Percentiles rank a stretch among this genome's conserved stretches.
Evolutionary conservation across 345 rosid species (phyloP).

Genomic region (Aethionema arabicum): DNA sequence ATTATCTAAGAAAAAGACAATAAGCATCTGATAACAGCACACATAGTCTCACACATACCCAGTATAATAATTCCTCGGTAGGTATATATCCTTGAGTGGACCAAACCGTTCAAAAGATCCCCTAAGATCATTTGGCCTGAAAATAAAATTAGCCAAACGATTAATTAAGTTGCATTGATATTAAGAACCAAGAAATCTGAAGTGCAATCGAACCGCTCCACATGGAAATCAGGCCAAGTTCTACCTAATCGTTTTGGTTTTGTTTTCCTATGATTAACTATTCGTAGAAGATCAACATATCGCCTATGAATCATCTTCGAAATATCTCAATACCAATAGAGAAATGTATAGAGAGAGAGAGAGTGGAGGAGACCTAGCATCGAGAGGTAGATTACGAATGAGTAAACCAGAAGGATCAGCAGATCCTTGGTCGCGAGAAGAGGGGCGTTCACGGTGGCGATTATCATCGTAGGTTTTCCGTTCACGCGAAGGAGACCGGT

Average conservation of each 20-base stretch:
- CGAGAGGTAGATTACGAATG: slow-evolving; percentile 90
- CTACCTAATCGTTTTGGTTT: background rate
- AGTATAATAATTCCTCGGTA: slow-evolving; percentile 80
- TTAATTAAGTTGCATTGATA: background rate
- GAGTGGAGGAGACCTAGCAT: slow-evolving; percentile 56
- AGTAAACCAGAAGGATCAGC: slow-evolving; percentile 89
- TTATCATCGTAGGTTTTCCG: slow-evolving; percentile 62
- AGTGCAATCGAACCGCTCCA: background rate
- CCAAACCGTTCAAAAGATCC: slow-evolving; percentile 76
- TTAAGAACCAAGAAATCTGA: background rate
- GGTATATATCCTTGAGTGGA: slow-evolving; percentile 83
- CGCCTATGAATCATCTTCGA: background rate
- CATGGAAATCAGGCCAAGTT: background rate
- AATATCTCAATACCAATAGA: background rate
- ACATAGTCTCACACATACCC: slow-evolving; percentile 47
- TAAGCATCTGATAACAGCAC: slow-evolving; percentile 3
- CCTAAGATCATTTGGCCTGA: slow-evolving; percentile 90
- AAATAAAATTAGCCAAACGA: slow-evolving; percentile 6
- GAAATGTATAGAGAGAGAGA: background rate
- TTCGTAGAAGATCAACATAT: background rate
- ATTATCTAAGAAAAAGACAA: background rate
- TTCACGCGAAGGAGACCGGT: slow-evolving; percentile 56
- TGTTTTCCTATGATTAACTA: background rate
- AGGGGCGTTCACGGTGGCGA: slow-evolving; percentile 51
- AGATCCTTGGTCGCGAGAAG: slow-evolving; percentile 72